Evolutionary conservation across 345 rosid genomes (phyloP).

Genomic region (Moringa oleifera): DNA sequence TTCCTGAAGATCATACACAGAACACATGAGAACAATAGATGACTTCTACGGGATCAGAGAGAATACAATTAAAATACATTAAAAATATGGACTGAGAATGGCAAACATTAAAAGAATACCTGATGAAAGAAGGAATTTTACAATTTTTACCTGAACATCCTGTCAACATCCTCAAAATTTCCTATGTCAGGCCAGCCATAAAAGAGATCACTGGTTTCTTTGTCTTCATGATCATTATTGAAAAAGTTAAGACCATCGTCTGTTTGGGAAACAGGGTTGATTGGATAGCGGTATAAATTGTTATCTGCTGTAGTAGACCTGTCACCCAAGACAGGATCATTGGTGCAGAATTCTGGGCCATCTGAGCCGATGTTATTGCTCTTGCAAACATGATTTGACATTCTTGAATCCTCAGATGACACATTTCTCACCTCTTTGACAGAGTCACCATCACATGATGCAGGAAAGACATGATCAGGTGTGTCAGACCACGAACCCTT

Average conservation of each 20-base stretch:
- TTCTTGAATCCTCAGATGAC: conserved; percentile 36
- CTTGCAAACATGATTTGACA: conserved; percentile 37
- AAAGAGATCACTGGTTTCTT: conserved; percentile 55
- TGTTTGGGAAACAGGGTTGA: conserved; percentile 41
- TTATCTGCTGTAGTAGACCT: conserved; percentile 29
- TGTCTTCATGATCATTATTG: conserved; percentile 44
- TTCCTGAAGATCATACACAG: conserved; percentile 37
- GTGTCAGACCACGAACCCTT: conserved; percentile 46
- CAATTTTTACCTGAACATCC: conserved; percentile 78
- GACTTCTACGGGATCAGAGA: too few species aligned
- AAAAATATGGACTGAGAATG: too few species aligned
- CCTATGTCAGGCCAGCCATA: conserved; percentile 86
- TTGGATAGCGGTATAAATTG: conserved; percentile 40
- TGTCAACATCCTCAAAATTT: conserved; percentile 88
- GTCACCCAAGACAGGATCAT: conserved; percentile 39
- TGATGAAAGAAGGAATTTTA: background rate
- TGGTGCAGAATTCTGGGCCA: conserved; percentile 33
- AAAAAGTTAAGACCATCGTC: conserved; percentile 56
- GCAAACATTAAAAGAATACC: background rate
- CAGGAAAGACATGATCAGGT: conserved; percentile 34
- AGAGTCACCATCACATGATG: conserved; percentile 30
- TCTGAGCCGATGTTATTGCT: conserved; percentile 22
- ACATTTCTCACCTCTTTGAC: conserved; percentile 35
- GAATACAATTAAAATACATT: too few species aligned
- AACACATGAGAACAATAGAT: too few species aligned